Percentiles rank a stretch among this genome's conserved stretches.
These are phyloP conservation scores for Penicillium palitans DNA, from an alignment of 2,329 filamentous ascomycete species.

Conservation along the genomic window DNA sequence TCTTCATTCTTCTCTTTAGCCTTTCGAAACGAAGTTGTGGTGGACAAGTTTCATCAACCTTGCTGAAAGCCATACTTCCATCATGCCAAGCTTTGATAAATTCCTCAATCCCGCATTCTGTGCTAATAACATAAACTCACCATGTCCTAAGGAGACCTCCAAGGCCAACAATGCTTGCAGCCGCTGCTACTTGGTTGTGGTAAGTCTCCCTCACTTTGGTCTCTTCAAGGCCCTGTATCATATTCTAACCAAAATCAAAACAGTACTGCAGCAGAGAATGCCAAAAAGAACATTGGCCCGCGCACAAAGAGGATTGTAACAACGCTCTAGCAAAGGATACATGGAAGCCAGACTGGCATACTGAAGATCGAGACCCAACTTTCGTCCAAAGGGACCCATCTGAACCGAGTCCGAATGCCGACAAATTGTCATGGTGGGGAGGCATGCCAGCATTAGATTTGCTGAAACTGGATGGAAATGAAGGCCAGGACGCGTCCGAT, in stretches of 20 bases:
- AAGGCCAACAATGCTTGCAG: neutral
- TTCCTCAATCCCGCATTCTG: neutral
- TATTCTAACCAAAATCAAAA: neutral
- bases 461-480: neutral
- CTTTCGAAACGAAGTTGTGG: neutral
- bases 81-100: neutral
- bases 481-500: neutral
- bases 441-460: neutral
- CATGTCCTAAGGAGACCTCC: neutral
- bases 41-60: neutral
- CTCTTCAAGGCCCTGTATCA: neutral
- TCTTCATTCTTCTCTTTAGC: too few relatives aligned
- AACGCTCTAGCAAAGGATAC: neutral
- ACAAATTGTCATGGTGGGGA: neutral
- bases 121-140: neutral
- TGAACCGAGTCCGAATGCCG: neutral
- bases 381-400: neutral
- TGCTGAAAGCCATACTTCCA: neutral
- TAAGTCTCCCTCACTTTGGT: neutral
- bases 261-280: neutral
- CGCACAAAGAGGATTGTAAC: neutral
- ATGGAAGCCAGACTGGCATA: neutral
- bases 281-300: neutral
- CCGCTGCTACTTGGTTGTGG: neutral
- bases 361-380: neutral